Base-by-base conservation (phyloP, 1,284 basidiomycete genomes). In the Ceraceosorus bombacis region DNA sequence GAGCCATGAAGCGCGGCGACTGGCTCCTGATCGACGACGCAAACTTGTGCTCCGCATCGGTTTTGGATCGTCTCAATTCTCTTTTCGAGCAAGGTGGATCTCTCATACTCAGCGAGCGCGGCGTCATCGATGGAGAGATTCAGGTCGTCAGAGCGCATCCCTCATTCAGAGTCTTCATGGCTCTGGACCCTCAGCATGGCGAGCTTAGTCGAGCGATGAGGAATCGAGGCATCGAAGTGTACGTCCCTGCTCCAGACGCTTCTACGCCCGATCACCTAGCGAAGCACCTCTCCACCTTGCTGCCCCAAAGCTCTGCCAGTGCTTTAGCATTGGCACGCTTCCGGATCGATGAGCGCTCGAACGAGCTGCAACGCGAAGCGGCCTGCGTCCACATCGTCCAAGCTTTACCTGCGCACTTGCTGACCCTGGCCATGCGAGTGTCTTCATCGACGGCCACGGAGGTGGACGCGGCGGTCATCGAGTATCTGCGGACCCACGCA, bases 161-260 rank as follows among this genome's bases (percentile, higher is more conserved):
- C 1, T 81, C 87, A 70, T 99, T 99, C 80, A 84, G 93, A 41
- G 81, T 99, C 7, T 89, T 98, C 79, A 95, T 99, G 91, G 85
- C 87, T 5, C 85, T 95, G 60, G 90, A 99, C 74, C 88, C 91
- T 17, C 85, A 86, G 62, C 83, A 88, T 67, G 96, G 95, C 53
- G 95, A 99, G 79, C 81, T 99, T 8, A 97, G 94, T 6, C 83
- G 95, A 46, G 95, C 95, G 1, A 99, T 99, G 95, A 86, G 95
- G 49, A 99, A 99, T 78, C 86, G 95, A 67, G 95, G 94, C 41
- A 82, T 97, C 49, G 95, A 99, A 78, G 83, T 98, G 43, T 83
- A 54, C 2, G 54, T 75, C 36, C 52, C 68, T 46, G 43, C 43
- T 15, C 10, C 43, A 46, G 43, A 10, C 10, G 43, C 10, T 15